Percentiles rank a stretch among this genome's conserved stretches.
phyloP scores from a whole-genome alignment of 768 basidiomycete genomes.

The Macrolepiota dolichaula region DNA sequence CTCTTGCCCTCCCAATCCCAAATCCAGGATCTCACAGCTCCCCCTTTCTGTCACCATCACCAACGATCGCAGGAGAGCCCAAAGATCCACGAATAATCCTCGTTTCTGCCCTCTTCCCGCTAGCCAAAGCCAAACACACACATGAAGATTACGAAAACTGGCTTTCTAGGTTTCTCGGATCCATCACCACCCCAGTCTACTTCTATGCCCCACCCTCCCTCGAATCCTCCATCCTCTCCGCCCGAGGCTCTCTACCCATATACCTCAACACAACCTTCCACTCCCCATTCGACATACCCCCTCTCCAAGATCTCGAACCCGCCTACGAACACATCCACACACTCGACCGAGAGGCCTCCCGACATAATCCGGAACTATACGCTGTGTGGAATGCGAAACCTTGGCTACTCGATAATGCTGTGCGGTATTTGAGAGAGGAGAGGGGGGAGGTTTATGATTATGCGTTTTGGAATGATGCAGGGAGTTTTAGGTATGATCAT shows the following conservation, averaged over 20 bases:
- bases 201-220: conserved; percentile 46
- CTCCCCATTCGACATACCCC: conserved; percentile 46
- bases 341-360: conserved; percentile 38
- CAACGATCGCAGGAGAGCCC: not conserved
- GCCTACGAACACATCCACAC: conserved; percentile 40
- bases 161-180: conserved; percentile 40
- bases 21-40: not conserved
- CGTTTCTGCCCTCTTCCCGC: conserved; percentile 53
- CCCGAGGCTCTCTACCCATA: conserved; percentile 31
- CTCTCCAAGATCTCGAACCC: conserved; percentile 28
- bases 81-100: conserved; percentile 35
- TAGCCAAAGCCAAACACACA: conserved; percentile 47
- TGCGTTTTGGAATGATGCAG: conserved; percentile 59
- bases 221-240: conserved; percentile 25
- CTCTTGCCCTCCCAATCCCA: not conserved
- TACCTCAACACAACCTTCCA: conserved; percentile 42
- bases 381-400: conserved; percentile 57
- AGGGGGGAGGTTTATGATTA: conserved; percentile 40
- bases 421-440: conserved; percentile 20
- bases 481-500: conserved; percentile 45
- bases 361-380: conserved; percentile 47
- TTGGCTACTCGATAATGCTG: conserved; percentile 42
- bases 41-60: not conserved
- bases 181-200: conserved; percentile 47
- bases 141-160: conserved; percentile 40